Evolutionary conservation across 345 rosid genomes (phyloP).

Genomic region (Pseudoturritis turrita): DNA sequence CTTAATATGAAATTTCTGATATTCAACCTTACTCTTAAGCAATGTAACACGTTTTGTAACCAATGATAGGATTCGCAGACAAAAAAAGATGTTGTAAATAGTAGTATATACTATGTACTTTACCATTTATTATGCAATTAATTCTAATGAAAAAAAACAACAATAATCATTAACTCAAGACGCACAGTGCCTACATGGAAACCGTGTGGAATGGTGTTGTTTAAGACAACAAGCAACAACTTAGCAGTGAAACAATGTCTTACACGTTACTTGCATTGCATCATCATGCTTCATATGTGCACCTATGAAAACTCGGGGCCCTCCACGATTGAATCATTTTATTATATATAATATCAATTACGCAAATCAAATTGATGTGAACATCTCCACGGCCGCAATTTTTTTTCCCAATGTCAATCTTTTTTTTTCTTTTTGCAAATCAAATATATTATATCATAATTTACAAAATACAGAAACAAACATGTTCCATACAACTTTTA

Average conservation of each 20-base stretch:
- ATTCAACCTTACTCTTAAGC: not conserved
- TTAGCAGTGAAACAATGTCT: not conserved
- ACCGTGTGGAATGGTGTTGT: conserved; percentile 12
- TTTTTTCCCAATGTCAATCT: too few species aligned
- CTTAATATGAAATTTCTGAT: too few species aligned
- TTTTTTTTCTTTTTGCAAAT: too few species aligned
- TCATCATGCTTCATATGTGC: not conserved
- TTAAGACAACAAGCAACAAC: conserved; percentile 1
- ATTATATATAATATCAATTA: not conserved
- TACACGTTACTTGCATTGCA: conserved; percentile 8
- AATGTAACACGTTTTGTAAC: not conserved
- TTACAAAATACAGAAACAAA: too few species aligned
- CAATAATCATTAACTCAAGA: not conserved
- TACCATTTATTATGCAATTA: not conserved
- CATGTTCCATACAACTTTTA: too few species aligned
- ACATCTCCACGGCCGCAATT: too few species aligned
- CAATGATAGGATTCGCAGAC: not conserved
- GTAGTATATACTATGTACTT: not conserved
- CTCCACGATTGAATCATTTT: not conserved
- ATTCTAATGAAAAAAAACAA: not conserved
- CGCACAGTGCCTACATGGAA: not conserved
- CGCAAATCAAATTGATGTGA: too few species aligned
- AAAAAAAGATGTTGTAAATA: not conserved
- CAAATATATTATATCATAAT: too few species aligned
- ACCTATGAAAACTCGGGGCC: not conserved